These are phyloP conservation scores for Globisporangium spinosum DNA, from an alignment of 352 stramenopile genomes.

Conservation along the genomic window DNA sequence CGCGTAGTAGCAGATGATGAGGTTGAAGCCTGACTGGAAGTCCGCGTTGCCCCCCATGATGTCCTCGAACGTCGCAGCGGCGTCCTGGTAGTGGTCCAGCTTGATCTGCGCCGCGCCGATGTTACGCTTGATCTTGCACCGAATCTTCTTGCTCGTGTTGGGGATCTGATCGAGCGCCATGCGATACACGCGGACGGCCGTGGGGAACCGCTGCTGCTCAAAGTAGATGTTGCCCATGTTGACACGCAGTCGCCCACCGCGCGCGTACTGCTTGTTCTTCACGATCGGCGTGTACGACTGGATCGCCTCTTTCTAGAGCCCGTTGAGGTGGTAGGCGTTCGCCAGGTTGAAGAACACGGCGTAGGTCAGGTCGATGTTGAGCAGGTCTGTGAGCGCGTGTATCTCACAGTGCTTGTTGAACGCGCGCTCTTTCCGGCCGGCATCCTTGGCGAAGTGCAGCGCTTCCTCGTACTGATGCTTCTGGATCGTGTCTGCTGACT, in stretches of 20 bases:
- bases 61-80: slow-evolving; percentile 92
- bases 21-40: slow-evolving; percentile 95
- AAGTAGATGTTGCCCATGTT: slow-evolving; percentile 99
- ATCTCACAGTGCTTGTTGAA: slow-evolving; percentile 91
- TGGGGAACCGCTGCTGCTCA: slow-evolving; percentile 91
- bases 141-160: slow-evolving; percentile 91
- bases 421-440: slow-evolving; percentile 85
- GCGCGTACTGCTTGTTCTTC: slow-evolving; percentile 95
- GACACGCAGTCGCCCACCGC: slow-evolving; percentile 88
- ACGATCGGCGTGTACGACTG: slow-evolving; percentile 93
- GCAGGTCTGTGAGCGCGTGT: slow-evolving; percentile 82
- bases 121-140: slow-evolving; percentile 96
- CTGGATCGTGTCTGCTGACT: slow-evolving; percentile 77
- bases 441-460: slow-evolving; percentile 86
- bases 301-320: slow-evolving; percentile 93
- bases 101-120: slow-evolving; percentile 94
- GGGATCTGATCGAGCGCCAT: slow-evolving; percentile 97
- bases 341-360: slow-evolving; percentile 94
- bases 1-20: slow-evolving; percentile 96
- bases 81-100: slow-evolving; percentile 93
- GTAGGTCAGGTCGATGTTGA: slow-evolving; percentile 94
- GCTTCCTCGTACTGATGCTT: slow-evolving; percentile 79
- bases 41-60: slow-evolving; percentile 93
- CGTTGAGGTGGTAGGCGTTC: slow-evolving; percentile 92
- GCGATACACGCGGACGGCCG: slow-evolving; percentile 96